A percentile compares a stretch with the other conserved stretches of the same genome.
phyloP scores from a whole-genome alignment of 1,284 basidiomycete genomes.

The Puccinia hordei region DNA sequence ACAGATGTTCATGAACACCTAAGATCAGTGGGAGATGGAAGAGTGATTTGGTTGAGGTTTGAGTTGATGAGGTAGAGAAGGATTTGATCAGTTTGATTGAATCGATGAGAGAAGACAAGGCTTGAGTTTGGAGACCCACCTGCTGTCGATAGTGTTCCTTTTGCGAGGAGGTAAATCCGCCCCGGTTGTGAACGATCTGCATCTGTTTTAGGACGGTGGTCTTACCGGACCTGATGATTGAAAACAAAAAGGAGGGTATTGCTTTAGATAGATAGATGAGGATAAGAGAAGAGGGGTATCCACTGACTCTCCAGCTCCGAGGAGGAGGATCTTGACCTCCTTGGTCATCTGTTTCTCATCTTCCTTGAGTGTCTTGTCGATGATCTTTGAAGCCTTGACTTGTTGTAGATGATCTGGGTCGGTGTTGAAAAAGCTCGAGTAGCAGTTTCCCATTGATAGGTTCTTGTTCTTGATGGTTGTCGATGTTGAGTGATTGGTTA shows the following conservation, averaged over 20 bases:
- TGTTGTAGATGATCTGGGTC: constrained; percentile 9
- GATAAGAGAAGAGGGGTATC: background rate
- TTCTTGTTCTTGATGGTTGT: background rate
- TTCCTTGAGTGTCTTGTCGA: constrained; percentile 55
- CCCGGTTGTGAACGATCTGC: constrained; percentile 49
- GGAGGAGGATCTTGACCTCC: constrained; percentile 56
- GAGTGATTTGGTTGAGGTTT: background rate
- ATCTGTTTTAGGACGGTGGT: constrained; percentile 51
- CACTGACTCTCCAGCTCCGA: constrained; percentile 39
- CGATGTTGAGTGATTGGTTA: background rate
- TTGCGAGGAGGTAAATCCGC: constrained; percentile 39
- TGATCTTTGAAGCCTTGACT: constrained; percentile 45
- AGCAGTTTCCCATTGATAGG: constrained; percentile 39
- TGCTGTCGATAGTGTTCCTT: constrained; percentile 50
- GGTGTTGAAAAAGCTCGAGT: constrained; percentile 7
- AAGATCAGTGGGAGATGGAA: background rate
- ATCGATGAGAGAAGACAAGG: background rate
- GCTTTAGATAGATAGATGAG: background rate
- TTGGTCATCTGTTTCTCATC: constrained; percentile 53
- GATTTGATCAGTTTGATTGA: too few relatives aligned
- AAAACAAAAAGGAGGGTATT: background rate
- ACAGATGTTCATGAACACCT: constrained; percentile 50
- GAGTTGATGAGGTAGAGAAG: background rate
- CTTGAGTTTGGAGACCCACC: background rate
- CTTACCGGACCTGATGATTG: constrained; percentile 36